Percentiles rank a stretch among this genome's conserved stretches.
Conservation (phyloP, 768 basidiomycete genomes). For the Boletus sp. region DNA sequence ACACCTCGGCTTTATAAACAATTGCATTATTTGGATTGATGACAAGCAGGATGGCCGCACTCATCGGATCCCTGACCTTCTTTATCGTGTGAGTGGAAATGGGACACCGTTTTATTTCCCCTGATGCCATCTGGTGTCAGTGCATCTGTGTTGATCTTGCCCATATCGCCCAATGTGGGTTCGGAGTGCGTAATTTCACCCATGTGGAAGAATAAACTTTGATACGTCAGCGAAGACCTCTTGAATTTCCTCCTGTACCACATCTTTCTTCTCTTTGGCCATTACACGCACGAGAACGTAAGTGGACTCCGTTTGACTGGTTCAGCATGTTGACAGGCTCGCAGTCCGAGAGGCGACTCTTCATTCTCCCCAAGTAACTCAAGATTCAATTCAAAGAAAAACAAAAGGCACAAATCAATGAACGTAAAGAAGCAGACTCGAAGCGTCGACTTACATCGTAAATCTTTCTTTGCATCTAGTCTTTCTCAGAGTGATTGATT, state of each 20-base stretch:
- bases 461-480: constrained; percentile 35
- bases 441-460: constrained; percentile 80
- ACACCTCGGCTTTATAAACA: constrained; percentile 44
- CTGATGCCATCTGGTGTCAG: constrained; percentile 22
- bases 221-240: constrained; percentile 40
- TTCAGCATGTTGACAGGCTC: constrained; percentile 1
- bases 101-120: constrained; percentile 16
- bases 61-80: constrained; percentile 55
- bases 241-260: constrained; percentile 80
- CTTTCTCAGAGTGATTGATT: background rate
- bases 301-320: constrained; percentile 13
- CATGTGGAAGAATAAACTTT: background rate
- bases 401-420: constrained; percentile 73
- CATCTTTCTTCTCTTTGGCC: constrained; percentile 74
- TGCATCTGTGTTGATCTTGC: constrained; percentile 36
- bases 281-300: constrained; percentile 63
- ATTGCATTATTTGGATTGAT: constrained; percentile 72
- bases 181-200: constrained; percentile 33
- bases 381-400: constrained; percentile 72
- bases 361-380: constrained; percentile 69
- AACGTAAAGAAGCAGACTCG: constrained; percentile 72
- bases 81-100: constrained; percentile 46
- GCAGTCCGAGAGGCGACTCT: constrained; percentile 58
- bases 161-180: constrained; percentile 37
- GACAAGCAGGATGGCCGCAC: constrained; percentile 63